These are phyloP conservation scores for Fusarium scirpi DNA, from an alignment of 2,329 filamentous ascomycete species.

Conservation along the genomic window DNA sequence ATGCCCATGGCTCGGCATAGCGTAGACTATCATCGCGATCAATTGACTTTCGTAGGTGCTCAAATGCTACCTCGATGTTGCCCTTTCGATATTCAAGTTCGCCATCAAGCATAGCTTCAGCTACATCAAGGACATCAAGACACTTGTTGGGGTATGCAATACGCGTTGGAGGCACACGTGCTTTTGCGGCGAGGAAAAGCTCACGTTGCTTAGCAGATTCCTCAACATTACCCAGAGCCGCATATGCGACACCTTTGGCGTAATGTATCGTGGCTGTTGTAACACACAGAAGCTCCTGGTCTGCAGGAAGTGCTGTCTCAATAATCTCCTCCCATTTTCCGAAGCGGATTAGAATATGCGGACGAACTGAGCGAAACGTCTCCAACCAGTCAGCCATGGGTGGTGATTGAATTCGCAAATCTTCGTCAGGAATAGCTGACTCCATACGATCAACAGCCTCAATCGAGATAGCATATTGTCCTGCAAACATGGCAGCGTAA, in stretches of 20 bases:
- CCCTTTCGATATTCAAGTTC: slow-evolving; percentile 76
- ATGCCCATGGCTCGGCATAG: slow-evolving; percentile 79
- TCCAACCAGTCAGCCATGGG: slow-evolving; percentile 83
- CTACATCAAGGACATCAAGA: slow-evolving; percentile 70
- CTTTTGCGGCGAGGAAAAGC: slow-evolving; percentile 63
- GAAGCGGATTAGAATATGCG: slow-evolving; percentile 78
- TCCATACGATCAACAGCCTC: slow-evolving; percentile 70
- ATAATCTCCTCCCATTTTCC: slow-evolving; percentile 76
- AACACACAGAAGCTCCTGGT: slow-evolving; percentile 70
- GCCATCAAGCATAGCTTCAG: slow-evolving; percentile 74
- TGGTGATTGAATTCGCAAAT: slow-evolving; percentile 61
- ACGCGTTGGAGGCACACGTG: slow-evolving; percentile 65
- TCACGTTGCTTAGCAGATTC: slow-evolving; percentile 63
- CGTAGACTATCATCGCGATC: slow-evolving; percentile 69
- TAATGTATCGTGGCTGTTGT: slow-evolving; percentile 77
- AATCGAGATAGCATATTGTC: slow-evolving; percentile 69
- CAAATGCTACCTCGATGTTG: slow-evolving; percentile 68
- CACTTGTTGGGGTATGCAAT: slow-evolving; percentile 77
- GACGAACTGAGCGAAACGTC: slow-evolving; percentile 71
- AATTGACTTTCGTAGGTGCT: slow-evolving; percentile 66
- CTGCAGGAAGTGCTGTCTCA: slow-evolving; percentile 64
- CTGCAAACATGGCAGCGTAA: slow-evolving; percentile 82
- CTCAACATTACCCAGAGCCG: slow-evolving; percentile 65
- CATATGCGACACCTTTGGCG: slow-evolving; percentile 73
- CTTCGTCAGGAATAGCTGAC: slow-evolving; percentile 67